These are phyloP conservation scores for Pyricularia grisea DNA, from an alignment of 2,329 filamentous ascomycete genomes.

Conservation along the genomic window DNA sequence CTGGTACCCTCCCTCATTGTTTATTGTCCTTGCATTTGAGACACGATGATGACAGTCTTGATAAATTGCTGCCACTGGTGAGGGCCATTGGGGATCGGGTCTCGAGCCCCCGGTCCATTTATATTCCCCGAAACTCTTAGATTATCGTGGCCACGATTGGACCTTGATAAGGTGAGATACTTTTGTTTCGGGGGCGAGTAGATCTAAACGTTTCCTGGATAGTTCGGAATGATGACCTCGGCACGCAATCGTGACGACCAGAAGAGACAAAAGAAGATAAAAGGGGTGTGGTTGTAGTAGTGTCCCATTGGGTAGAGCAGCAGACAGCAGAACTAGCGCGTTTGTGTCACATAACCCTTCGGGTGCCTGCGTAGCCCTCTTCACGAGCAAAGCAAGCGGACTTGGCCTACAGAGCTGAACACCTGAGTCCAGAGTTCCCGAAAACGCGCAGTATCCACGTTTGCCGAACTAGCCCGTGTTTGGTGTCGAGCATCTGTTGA, in stretches of 20 bases:
- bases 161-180: not conserved
- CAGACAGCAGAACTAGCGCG: not conserved
- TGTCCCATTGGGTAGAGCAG: not conserved
- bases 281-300: not conserved
- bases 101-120: not conserved
- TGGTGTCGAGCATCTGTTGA: not conserved
- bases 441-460: not conserved
- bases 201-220: not conserved
- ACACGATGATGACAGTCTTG: not conserved
- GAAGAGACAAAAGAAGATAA: not conserved
- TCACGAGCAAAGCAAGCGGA: not conserved
- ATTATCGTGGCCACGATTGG: not conserved
- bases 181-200: not conserved
- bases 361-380: not conserved
- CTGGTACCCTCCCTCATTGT: not conserved
- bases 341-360: not conserved
- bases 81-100: not conserved
- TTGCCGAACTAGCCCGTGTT: not conserved
- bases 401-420: not conserved
- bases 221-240: not conserved
- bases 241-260: not conserved
- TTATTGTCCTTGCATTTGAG: not conserved
- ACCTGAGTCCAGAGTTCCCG: not conserved
- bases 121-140: not conserved
- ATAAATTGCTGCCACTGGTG: not conserved